Base-by-base conservation (phyloP, 768 basidiomycete species). In the Tephrocybe sp. region DNA sequence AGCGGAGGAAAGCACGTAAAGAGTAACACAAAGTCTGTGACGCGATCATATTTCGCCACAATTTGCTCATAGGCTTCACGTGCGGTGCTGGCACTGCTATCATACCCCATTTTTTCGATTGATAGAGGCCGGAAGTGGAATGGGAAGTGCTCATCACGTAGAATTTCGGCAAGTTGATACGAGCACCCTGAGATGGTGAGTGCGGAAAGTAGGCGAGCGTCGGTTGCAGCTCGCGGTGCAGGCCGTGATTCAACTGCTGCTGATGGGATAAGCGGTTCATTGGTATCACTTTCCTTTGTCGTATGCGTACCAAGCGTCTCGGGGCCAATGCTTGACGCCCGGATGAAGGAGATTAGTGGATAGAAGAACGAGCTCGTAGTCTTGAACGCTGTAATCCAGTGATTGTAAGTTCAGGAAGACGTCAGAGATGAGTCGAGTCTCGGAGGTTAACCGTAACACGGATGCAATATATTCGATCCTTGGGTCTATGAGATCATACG, bases 131-230 rank as follows among this genome's bases (percentile, higher is more conserved):
- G 5, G n/a, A 44, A 13, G 12, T 45, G 9, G 13, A 13, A 34
- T 17, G 44, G 44, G 13, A 45, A 45, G 44, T 45, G 32, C n/a
- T 34, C 33, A 22, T 45, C 32, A n/a, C 34, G 32, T 20, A 45
- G 44, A 16, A 45, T 9, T 20, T 12, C 8, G 8, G 44, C 33
- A 4, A 45, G 12, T 20, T 45, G 32, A 6, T 0, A 13, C 14
- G 44, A 20, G n/a, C 44, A 45, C 22, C 16, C 44, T 9, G 44
- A 45, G 44, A 45, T 20, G 3, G 44, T 33, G 3, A 35, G 10
- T 8, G 17, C 16, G 5, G 17, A 23, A 19, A 45, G 33, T 11
- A 22, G 12, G 7, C 23, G 30, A 42, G 40, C 14, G 14, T 4
- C 4, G 5, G 30, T 7, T 8, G 30, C 22, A 26, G 22, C 40